Evolutionary conservation across 2,329 filamentous ascomycete genomes (phyloP), one percentile per base, ranked within the genome.

Genomic region (Teratosphaeria gauchensis): DNA sequence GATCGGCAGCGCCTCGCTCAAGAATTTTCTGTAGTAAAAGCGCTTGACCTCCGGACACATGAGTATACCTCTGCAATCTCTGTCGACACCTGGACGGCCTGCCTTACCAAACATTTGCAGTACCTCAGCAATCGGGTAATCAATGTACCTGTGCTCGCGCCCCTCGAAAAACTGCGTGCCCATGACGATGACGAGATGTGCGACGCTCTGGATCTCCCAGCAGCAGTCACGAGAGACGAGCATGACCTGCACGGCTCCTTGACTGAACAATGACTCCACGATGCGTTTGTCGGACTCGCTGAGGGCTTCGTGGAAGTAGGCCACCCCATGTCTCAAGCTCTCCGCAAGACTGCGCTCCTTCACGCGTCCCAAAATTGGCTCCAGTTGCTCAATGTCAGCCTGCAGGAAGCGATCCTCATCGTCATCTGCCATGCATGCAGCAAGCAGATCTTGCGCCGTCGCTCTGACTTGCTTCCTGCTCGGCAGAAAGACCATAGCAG

Each of bases 81-180:
- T 90, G 68, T 96, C 91, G 69, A 86, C 82, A 3, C 87, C 83
- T 1, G 90, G 85, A 48, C 88, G 85, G 57, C 92, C 85, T 42
- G 94, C 89, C 74, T 94, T 95, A 66, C 94, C 94, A 67, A 97
- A 96, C 92, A 99, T 99, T 70, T 99, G 94, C 58, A 99, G 77
- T 16, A 99, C 85, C 71, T 99, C 94, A 68, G 88, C 92, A 64
- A 97, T 84, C 3, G 91, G 88, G 69, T 99, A 99, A 74, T 99
- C 94, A 56, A 97, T 86, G 73, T 99, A 99, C 61, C 95, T 87
- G 73, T 99, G 95, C 74, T 99, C 92, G 55, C 91, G 87, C 6
- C 94, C 94, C 69, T 99, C 94, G 65, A 92, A 99, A 75, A 92
- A 96, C 70, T 99, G 94, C 1, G 95, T 99, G 16, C 92, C 92